Evolutionary conservation across 2,329 filamentous ascomycete species (phyloP).

Genomic region (Fusarium dimerum): DNA sequence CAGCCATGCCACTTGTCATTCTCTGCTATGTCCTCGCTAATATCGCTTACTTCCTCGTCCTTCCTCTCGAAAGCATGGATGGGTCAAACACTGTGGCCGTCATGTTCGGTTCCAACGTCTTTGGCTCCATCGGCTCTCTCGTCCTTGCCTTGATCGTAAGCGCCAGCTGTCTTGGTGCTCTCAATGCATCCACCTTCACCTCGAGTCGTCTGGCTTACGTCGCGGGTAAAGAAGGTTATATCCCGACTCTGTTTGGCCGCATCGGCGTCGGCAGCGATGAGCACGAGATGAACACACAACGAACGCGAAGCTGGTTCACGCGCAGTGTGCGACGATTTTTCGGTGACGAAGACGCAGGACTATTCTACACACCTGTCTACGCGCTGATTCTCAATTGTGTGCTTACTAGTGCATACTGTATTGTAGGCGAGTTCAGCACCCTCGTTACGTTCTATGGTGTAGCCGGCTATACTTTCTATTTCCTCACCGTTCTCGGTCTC

Average conservation of each 20-base stretch:
- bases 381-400: constrained; percentile 80
- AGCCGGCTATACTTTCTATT: constrained; percentile 96
- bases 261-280: constrained; percentile 67
- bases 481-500: constrained; percentile 88
- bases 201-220: constrained; percentile 89
- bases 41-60: constrained; percentile 89
- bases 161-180: constrained; percentile 88
- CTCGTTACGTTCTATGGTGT: constrained; percentile 97
- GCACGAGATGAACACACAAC: constrained; percentile 43
- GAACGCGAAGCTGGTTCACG: constrained; percentile 56
- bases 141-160: constrained; percentile 86
- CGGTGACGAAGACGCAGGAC: constrained; percentile 74
- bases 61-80: constrained; percentile 79
- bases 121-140: constrained; percentile 79
- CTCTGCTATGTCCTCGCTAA: constrained; percentile 88
- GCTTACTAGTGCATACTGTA: constrained; percentile 75
- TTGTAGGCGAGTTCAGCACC: constrained; percentile 87
- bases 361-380: constrained; percentile 93
- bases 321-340: constrained; percentile 63
- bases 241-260: constrained; percentile 79
- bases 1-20: constrained; percentile 93
- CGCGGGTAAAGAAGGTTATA: constrained; percentile 92
- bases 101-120: constrained; percentile 86
- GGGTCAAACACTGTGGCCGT: constrained; percentile 94
- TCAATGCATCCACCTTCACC: constrained; percentile 95